A percentile compares a stretch with the other conserved stretches of the same genome.
These are phyloP conservation scores for Hypoxylon lienhwacheense DNA, from an alignment of 495 filamentous ascomycete genomes.

Conservation along the genomic window DNA sequence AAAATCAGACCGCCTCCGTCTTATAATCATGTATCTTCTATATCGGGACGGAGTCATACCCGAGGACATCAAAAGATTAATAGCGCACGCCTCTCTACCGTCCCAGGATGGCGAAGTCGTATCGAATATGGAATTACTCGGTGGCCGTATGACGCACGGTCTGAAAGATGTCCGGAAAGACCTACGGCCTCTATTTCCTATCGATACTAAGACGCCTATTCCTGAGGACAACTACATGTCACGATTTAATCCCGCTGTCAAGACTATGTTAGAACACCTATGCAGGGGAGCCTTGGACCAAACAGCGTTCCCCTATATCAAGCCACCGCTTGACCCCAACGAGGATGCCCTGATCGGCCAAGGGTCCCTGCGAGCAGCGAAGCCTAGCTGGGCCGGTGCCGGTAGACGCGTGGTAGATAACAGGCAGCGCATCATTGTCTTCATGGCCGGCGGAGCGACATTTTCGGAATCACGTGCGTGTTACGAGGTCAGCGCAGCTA, in stretches of 20 bases:
- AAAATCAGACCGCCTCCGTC: constrained; percentile 73
- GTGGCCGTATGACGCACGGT: constrained; percentile 69
- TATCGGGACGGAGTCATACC: constrained; percentile 84
- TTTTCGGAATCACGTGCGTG: constrained; percentile 86
- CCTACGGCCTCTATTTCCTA: constrained; percentile 66
- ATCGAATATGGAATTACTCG: constrained; percentile 78
- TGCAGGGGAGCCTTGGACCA: constrained; percentile 66
- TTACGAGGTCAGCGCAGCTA: constrained; percentile 77
- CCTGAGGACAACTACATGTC: constrained; percentile 66
- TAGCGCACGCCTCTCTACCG: constrained; percentile 80
- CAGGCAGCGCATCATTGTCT: constrained; percentile 87
- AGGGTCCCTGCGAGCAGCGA: constrained; percentile 79
- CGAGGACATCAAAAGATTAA: constrained; percentile 82
- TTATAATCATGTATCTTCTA: constrained; percentile 82
- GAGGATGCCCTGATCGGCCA: constrained; percentile 58
- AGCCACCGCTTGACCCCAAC: constrained; percentile 65
- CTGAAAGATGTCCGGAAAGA: constrained; percentile 75
- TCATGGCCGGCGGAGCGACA: constrained; percentile 95
- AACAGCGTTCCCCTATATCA: constrained; percentile 76
- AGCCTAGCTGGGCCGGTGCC: constrained; percentile 91
- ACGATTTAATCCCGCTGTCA: constrained; percentile 71
- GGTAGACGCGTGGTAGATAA: constrained; percentile 75
- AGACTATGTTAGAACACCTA: constrained; percentile 77
- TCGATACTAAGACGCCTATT: constrained; percentile 56
- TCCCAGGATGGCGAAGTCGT: constrained; percentile 71